These are phyloP conservation scores for Dentipellis sp. DNA, from an alignment of 768 basidiomycete genomes.

Conservation along the genomic window DNA sequence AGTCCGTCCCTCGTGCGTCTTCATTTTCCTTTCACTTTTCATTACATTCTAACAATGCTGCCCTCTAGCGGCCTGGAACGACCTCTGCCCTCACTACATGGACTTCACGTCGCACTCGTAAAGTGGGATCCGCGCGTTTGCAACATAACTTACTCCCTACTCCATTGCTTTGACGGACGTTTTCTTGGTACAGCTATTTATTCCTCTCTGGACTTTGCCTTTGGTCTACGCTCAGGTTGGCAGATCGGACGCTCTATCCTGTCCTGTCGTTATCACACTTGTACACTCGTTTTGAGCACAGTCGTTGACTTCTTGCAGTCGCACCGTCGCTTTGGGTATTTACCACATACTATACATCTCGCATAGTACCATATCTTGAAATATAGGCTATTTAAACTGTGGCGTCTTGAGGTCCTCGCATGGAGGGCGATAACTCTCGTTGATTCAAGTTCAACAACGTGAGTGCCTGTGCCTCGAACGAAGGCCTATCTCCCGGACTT, in stretches of 20 bases:
- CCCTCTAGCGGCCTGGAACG: constrained; percentile 3
- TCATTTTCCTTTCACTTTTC: not conserved
- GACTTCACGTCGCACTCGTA: not conserved
- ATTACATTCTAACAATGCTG: not conserved
- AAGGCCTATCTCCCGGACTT: no score
- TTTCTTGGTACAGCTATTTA: no score
- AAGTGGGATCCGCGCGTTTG: not conserved
- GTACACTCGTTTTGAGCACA: not conserved
- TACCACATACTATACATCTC: not conserved
- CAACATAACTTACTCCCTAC: not conserved
- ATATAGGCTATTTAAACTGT: no score
- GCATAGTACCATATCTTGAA: not conserved
- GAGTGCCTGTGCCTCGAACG: no score
- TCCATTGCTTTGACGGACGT: not conserved
- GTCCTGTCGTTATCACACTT: not conserved
- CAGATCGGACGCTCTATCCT: no score
- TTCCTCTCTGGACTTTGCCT: no score
- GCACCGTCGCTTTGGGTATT: not conserved
- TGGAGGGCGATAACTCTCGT: no score
- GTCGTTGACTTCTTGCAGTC: not conserved
- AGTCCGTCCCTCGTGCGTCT: constrained; percentile 1
- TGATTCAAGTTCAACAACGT: no score
- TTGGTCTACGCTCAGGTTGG: no score
- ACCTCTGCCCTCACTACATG: constrained; percentile 9
- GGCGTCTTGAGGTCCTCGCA: no score